Base-by-base conservation (phyloP, 164 flowering plant species). In the Tetrastigma voinierianum region DNA sequence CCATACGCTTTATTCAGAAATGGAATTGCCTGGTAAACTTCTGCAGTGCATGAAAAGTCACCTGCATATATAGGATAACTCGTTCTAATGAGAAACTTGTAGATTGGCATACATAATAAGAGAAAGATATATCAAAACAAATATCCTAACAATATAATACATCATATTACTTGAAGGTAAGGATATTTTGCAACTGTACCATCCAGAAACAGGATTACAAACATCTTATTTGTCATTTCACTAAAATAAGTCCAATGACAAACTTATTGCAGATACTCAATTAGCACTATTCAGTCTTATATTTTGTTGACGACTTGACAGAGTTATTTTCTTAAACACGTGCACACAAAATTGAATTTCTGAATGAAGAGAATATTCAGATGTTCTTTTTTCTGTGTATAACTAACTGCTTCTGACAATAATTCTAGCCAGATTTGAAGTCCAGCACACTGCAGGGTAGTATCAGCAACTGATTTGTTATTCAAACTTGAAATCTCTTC, bases 1-100 rank as follows among this genome's bases (percentile, higher is more conserved):
- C 90, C 95, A 74, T 86, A 89, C 18, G 83, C 87, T 65, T 85
- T 87, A 68, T 78, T 79, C 46, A 90, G 67, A 52, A 79, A 19
- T 14, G 97, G 97, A 67, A 89, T 73, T 19, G 95, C 86, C 60
- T 76, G 73, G 57, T 77, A 83, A 65, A 87, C 87, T 74, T 87
- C n/a, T n/a, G n/a, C n/a, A 3, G 92, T 84, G 73, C 92, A 86
- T n/a, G 86, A 83, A 65, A 67, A 70, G 59, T 81, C 89, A 68
- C 92, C 97, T n/a, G 82, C 70, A 80, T 19, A 57, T 32, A 4
- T 45, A 49, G n/a, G 52, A 49, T 49, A 49, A 49, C 16, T 49
- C 40, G 6, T 32, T 32, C 40, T 32, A 32, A 49, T 14, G 52
- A 49, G n/a, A 49, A 49, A 49, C 7, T 49, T n/a, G n/a, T 14